phyloP scores from a whole-genome alignment of 2,329 filamentous ascomycete species.

The Fusarium bulbicola region DNA sequence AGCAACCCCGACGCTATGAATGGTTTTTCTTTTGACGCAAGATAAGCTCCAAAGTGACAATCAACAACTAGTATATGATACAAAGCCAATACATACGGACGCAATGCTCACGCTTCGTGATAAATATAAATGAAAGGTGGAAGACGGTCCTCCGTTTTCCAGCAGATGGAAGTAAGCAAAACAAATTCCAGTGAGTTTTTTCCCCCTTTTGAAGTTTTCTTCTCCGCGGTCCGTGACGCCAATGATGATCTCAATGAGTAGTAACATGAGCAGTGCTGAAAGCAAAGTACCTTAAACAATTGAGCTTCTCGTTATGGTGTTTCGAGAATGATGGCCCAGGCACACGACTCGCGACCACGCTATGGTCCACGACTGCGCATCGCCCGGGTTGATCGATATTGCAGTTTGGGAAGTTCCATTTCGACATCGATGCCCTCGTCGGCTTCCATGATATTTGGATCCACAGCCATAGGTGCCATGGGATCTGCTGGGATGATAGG shows the following conservation, averaged over 20 bases:
- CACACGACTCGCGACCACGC: constrained; percentile 34
- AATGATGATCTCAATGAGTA: constrained; percentile 28
- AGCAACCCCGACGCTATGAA: constrained; percentile 42
- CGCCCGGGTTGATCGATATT: constrained; percentile 54
- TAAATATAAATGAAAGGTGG: constrained; percentile 25
- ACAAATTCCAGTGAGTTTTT: background rate
- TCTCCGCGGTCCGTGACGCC: constrained; percentile 31
- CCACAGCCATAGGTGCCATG: constrained; percentile 45
- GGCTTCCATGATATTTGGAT: constrained; percentile 48
- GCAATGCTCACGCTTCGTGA: constrained; percentile 33
- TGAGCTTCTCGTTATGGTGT: constrained; percentile 8
- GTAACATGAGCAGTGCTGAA: constrained; percentile 16
- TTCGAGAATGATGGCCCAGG: constrained; percentile 33
- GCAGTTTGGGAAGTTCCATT: constrained; percentile 50
- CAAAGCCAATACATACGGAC: constrained; percentile 19
- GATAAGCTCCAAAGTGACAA: constrained; percentile 22
- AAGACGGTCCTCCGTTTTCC: background rate
- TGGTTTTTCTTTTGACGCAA: constrained; percentile 29
- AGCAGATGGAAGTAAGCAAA: background rate
- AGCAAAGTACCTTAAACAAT: background rate
- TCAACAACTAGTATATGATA: constrained; percentile 19
- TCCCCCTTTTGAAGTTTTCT: background rate
- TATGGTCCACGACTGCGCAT: constrained; percentile 48
- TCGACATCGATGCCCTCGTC: constrained; percentile 56
- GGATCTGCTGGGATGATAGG: constrained; percentile 20